phyloP scores from a whole-genome alignment of 768 basidiomycete species.

The Lepiota brunneoincarnata region DNA sequence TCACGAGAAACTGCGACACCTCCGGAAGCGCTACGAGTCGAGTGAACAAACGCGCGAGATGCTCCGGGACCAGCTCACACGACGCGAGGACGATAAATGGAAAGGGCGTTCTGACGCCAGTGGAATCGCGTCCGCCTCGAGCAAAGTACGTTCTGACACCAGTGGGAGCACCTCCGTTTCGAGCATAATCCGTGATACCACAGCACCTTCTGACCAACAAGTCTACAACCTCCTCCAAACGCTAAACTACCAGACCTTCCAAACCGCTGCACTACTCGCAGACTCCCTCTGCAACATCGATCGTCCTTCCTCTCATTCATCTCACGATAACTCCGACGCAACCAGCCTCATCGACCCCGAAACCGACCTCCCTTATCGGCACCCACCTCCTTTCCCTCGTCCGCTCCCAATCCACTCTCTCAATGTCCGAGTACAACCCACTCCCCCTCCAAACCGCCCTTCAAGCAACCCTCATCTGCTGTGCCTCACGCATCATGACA shows the following conservation, averaged over 20 bases:
- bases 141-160: too few relatives aligned
- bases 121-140: too few relatives aligned
- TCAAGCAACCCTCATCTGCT: conserved; percentile 38
- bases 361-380: conserved; percentile 29
- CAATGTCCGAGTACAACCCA: conserved; percentile 26
- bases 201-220: background rate
- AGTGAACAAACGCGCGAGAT: conserved; percentile 8
- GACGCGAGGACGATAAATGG: background rate
- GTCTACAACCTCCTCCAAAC: conserved; percentile 19
- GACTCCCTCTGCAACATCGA: conserved; percentile 31
- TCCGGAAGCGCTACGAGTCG: conserved; percentile 1
- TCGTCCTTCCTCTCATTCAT: conserved; percentile 14
- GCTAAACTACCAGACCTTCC: conserved; percentile 39
- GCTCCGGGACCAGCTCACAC: conserved; percentile 3
- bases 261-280: conserved; percentile 36
- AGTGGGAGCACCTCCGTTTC: background rate
- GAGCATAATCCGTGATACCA: conserved; percentile 1
- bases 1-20: background rate
- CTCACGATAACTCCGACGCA: conserved; percentile 20
- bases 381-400: conserved; percentile 28
- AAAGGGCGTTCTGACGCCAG: background rate
- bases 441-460: conserved; percentile 36
- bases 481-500: conserved; percentile 35
- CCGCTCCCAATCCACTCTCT: conserved; percentile 20
- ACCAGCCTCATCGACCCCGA: conserved; percentile 15